A percentile compares a stretch with the other conserved stretches of the same genome.
Evolutionary conservation across 2,329 filamentous ascomycete species (phyloP).

Genomic region (Dactylellina sp.): DNA sequence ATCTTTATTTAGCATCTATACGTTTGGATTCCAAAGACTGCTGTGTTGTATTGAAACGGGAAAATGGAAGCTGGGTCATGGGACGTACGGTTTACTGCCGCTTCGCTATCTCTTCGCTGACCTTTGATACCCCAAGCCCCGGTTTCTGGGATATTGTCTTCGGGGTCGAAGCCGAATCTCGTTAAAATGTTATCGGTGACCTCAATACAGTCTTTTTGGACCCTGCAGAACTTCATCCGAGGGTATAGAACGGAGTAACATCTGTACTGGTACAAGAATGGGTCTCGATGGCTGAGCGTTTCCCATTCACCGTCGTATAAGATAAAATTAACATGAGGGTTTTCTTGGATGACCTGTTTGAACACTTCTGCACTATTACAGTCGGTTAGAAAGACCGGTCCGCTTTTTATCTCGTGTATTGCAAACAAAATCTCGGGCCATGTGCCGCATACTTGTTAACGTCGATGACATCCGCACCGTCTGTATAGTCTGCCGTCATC

Average conservation of each 20-base stretch:
- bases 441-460: constrained; percentile 6
- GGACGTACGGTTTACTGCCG: constrained; percentile 1
- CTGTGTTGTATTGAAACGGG: no score
- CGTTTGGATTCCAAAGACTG: no score
- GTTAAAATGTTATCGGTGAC: constrained; percentile 26
- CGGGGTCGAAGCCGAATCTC: constrained; percentile 33
- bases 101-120: constrained; percentile 19
- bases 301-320: constrained; percentile 50
- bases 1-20: background rate
- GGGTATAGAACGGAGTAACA: constrained; percentile 49
- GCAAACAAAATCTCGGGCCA: no score
- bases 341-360: constrained; percentile 24
- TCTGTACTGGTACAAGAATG: constrained; percentile 42
- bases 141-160: constrained; percentile 14
- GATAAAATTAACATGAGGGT: constrained; percentile 37
- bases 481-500: constrained; percentile 12
- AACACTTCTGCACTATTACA: constrained; percentile 18
- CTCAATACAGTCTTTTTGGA: constrained; percentile 26
- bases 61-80: no score
- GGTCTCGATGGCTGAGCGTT: constrained; percentile 20
- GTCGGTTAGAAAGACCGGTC: no score
- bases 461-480: constrained; percentile 1
- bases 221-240: constrained; percentile 41
- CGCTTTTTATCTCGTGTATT: no score
- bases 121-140: constrained; percentile 35